A percentile compares a stretch with the other conserved stretches of the same genome.
phyloP scores from a whole-genome alignment of 2,329 filamentous ascomycete genomes.

The Colletotrichum nymphaeae region DNA sequence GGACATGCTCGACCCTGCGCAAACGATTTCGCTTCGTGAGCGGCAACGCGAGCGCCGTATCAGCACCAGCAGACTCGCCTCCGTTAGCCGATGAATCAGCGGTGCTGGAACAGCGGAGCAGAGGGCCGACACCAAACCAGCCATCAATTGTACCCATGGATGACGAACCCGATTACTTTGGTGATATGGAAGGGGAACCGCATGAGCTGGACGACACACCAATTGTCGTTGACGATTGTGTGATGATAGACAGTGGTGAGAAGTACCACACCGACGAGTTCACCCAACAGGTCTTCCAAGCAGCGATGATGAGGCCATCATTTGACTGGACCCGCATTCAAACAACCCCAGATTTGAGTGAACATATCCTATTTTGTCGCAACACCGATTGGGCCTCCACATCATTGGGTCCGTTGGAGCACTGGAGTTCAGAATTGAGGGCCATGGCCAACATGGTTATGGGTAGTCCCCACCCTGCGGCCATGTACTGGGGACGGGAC shows the following conservation, averaged over 20 bases:
- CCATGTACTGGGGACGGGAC: conserved; percentile 84
- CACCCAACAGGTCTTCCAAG: conserved; percentile 53
- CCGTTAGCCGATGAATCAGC: conserved; percentile 50
- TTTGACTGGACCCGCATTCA: conserved; percentile 88
- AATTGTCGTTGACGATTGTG: conserved; percentile 37
- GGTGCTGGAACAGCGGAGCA: conserved; percentile 47
- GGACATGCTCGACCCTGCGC: conserved; percentile 78
- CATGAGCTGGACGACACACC: conserved; percentile 37
- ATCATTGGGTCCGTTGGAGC: conserved; percentile 78
- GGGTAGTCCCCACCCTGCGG: conserved; percentile 79
- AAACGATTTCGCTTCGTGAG: conserved; percentile 77
- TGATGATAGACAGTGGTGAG: conserved; percentile 41
- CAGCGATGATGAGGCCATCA: conserved; percentile 57
- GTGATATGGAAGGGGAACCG: conserved; percentile 40
- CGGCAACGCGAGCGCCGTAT: conserved; percentile 56
- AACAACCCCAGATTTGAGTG: conserved; percentile 69
- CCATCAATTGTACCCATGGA: conserved; percentile 46
- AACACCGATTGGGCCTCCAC: conserved; percentile 80
- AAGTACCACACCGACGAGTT: conserved; percentile 54
- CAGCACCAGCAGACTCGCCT: conserved; percentile 50
- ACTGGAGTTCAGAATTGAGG: conserved; percentile 78
- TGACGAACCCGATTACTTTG: conserved; percentile 57
- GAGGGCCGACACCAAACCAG: conserved; percentile 48
- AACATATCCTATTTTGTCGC: conserved; percentile 79
- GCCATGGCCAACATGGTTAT: conserved; percentile 86